These are phyloP conservation scores for Bacidia rubella DNA, from an alignment of 495 filamentous ascomycete genomes.

Conservation along the genomic window DNA sequence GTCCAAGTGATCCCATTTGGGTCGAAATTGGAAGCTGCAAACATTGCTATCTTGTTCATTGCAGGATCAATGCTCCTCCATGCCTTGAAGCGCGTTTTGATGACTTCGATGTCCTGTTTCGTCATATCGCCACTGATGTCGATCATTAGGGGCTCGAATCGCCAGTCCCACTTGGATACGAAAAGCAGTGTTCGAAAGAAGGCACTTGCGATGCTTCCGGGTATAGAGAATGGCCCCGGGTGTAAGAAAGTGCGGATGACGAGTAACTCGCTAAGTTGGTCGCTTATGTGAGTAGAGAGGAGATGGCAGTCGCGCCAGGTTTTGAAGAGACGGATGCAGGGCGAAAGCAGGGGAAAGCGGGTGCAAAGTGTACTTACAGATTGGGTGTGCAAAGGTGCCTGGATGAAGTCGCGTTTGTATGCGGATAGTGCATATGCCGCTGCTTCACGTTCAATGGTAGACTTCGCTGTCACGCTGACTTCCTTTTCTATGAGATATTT, in stretches of 20 bases:
- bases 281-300: constrained; percentile 56
- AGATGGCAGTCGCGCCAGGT: constrained; percentile 80
- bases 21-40: constrained; percentile 70
- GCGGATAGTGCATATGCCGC: constrained; percentile 50
- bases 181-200: constrained; percentile 68
- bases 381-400: constrained; percentile 66
- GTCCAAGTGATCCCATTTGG: constrained; percentile 70
- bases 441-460: constrained; percentile 48
- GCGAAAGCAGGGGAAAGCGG: constrained; percentile 65
- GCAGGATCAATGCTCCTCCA: constrained; percentile 72
- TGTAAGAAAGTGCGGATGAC: constrained; percentile 63
- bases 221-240: constrained; percentile 67
- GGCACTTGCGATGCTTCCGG: constrained; percentile 64
- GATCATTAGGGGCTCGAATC: constrained; percentile 62
- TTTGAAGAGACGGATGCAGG: constrained; percentile 78
- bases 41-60: constrained; percentile 71
- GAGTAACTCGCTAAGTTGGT: constrained; percentile 74
- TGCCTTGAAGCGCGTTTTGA: constrained; percentile 58
- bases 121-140: constrained; percentile 51
- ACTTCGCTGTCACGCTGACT: constrained; percentile 55
- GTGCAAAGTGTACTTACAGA: constrained; percentile 65
- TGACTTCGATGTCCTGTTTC: constrained; percentile 35
- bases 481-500: constrained; percentile 63
- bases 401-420: constrained; percentile 58
- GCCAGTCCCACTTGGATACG: constrained; percentile 85